These are phyloP conservation scores for Parmelia sp. DNA, from an alignment of 495 filamentous ascomycete genomes.

Conservation along the genomic window DNA sequence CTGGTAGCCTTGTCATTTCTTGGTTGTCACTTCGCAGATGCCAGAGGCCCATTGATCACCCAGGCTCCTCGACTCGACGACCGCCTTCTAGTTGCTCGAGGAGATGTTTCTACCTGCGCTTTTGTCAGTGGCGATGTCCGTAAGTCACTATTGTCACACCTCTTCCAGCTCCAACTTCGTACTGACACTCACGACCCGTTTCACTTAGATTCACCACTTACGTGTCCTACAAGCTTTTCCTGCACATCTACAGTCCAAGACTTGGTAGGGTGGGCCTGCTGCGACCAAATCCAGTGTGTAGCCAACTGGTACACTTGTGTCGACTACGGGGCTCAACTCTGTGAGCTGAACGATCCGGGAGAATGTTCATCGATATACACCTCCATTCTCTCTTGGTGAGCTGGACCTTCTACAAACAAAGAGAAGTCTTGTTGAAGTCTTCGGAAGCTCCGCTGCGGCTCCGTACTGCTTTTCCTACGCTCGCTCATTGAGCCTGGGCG, in stretches of 20 bases:
- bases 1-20: neutral
- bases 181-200: neutral
- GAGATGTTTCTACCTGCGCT: neutral
- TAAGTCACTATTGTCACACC: neutral
- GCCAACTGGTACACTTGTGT: conserved; percentile 2
- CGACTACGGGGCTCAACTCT: conserved; percentile 4
- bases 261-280: conserved; percentile 4
- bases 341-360: neutral
- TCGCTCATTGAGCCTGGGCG: neutral
- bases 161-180: neutral
- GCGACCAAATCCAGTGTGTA: neutral
- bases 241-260: neutral
- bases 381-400: conserved; percentile 10
- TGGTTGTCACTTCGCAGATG: neutral
- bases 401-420: neutral
- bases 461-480: conserved; percentile 10
- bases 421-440: neutral
- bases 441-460: neutral
- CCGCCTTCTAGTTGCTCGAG: neutral
- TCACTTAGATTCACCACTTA: neutral
- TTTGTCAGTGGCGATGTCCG: neutral
- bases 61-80: neutral
- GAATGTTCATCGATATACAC: conserved; percentile 7
- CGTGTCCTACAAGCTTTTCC: neutral
- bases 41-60: neutral